Conservation (phyloP, 2,329 filamentous ascomycete genomes). For the Salinomyces thailandicus region DNA sequence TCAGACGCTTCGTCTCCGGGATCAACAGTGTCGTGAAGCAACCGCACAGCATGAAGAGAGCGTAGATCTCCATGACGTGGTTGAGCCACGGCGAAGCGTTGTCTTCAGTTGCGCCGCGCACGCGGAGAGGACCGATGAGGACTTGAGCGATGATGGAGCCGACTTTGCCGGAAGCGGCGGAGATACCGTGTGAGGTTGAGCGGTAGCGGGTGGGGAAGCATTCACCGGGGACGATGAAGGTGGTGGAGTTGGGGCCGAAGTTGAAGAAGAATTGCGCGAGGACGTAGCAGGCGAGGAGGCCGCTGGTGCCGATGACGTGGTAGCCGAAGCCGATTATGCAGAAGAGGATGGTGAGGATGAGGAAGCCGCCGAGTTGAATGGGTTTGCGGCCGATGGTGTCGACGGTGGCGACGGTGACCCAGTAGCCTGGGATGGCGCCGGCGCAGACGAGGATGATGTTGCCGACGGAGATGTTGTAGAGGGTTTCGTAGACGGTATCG, state of each 20-base stretch:
- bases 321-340: constrained; percentile 41
- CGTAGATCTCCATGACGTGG: constrained; percentile 67
- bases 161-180: constrained; percentile 39
- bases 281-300: constrained; percentile 38
- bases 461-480: constrained; percentile 65
- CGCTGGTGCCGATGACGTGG: constrained; percentile 32
- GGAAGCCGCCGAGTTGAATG: constrained; percentile 54
- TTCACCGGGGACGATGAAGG: constrained; percentile 43
- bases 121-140: constrained; percentile 40
- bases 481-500: constrained; percentile 53
- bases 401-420: constrained; percentile 64
- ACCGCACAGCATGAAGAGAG: constrained; percentile 68
- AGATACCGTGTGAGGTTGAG: constrained; percentile 39
- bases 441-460: constrained; percentile 71
- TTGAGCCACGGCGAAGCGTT: constrained; percentile 55
- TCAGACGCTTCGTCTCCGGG: constrained; percentile 61
- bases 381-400: constrained; percentile 68
- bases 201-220: constrained; percentile 42
- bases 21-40: constrained; percentile 60
- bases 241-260: constrained; percentile 43
- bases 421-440: constrained; percentile 72
- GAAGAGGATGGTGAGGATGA: constrained; percentile 39
- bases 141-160: constrained; percentile 42
- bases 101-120: constrained; percentile 44
- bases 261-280: constrained; percentile 44